Conservation (phyloP, 768 basidiomycete genomes). For the Lepiota brunneoincarnata region DNA sequence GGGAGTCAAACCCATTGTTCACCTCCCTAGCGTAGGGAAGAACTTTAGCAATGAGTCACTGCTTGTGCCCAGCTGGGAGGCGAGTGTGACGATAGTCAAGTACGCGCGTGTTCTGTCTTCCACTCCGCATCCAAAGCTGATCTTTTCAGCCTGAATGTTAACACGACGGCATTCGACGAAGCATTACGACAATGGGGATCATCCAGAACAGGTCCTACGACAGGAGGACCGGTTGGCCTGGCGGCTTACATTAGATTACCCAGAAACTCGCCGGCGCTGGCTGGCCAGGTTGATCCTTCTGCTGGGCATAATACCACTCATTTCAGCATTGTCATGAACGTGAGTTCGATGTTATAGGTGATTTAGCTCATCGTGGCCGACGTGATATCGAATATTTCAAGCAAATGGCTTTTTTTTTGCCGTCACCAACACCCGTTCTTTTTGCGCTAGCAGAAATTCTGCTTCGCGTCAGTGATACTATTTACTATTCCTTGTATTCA, state of each 20-base stretch:
- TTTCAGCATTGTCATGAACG: slow-evolving; percentile 7
- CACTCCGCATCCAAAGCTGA: neutral
- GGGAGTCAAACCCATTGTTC: neutral
- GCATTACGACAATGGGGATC: slow-evolving; percentile 5
- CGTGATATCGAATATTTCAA: neutral
- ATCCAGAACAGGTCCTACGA: neutral
- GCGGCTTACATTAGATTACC: slow-evolving; percentile 3
- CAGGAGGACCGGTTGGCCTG: neutral
- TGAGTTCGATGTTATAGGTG: neutral
- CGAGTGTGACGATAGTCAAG: slow-evolving; percentile 1
- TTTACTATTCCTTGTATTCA: neutral
- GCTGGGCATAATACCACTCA: slow-evolving; percentile 14
- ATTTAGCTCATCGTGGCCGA: neutral
- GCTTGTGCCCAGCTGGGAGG: neutral
- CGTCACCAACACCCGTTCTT: neutral
- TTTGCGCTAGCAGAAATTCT: neutral
- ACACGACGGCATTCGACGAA: slow-evolving; percentile 1
- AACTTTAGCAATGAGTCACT: slow-evolving; percentile 1
- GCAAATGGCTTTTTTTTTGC: neutral
- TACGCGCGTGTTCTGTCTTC: neutral
- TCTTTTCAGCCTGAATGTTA: neutral
- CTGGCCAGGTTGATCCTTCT: slow-evolving; percentile 10
- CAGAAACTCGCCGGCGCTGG: neutral
- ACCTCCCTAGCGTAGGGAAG: slow-evolving; percentile 3
- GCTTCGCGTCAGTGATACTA: neutral